Evolutionary conservation across 2,329 filamentous ascomycete species (phyloP).

Genomic region (Nothopassalora personata): DNA sequence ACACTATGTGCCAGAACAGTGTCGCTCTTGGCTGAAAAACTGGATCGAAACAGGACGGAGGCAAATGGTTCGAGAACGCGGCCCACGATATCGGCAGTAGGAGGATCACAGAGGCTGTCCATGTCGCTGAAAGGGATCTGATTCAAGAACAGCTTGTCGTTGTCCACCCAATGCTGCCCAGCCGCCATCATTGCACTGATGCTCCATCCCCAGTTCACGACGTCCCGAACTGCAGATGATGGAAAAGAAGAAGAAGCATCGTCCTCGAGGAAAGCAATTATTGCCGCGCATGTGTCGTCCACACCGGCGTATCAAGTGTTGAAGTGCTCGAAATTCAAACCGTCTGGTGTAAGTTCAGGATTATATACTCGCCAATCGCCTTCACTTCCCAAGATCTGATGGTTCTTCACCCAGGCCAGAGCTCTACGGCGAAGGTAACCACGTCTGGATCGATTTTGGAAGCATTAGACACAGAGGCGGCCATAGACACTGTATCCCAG

Average conservation of each 20-base stretch:
- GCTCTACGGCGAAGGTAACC: not conserved
- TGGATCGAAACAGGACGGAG: not conserved
- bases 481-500: not conserved
- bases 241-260: not conserved
- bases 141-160: constrained; percentile 2
- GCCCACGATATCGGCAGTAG: not conserved
- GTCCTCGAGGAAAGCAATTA: not conserved
- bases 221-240: not conserved
- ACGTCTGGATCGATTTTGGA: not conserved
- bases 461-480: not conserved
- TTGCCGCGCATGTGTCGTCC: not conserved
- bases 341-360: not conserved
- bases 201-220: not conserved
- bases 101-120: not conserved
- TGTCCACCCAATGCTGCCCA: not conserved
- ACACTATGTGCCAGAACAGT: not conserved
- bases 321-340: not conserved
- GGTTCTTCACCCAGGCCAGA: not conserved
- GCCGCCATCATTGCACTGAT: not conserved
- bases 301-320: not conserved
- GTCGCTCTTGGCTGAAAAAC: not conserved
- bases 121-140: not conserved
- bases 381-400: not conserved
- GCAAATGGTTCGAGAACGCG: not conserved
- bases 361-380: not conserved